Evolutionary conservation across 1,139 yeast species (phyloP), one percentile per base, ranked within the genome.

Genomic region (Kodamaea anthophila): DNA sequence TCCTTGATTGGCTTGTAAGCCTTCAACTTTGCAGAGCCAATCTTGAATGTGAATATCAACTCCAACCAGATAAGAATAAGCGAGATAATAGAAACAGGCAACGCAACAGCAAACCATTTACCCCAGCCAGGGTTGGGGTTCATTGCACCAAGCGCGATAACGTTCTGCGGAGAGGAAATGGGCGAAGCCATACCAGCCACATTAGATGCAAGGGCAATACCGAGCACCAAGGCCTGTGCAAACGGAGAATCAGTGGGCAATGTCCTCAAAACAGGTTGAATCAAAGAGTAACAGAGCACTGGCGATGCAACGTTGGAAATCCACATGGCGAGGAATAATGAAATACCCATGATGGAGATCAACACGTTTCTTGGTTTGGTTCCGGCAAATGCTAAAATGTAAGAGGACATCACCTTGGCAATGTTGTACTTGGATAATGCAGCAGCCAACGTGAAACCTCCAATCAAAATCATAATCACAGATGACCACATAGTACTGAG

Each of bases 151-250:
- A 88, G 65, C 1, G 96, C 94, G 47, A 88, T 77, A 40, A 88
- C 84, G 53, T 88, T 88, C 52, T 88, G 97, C 4, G 97, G 97
- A 6, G 95, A 84, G 1, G 96, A 86, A 49, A 88, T 88, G 8
- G 97, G 97, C 3, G 96, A 85, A 0, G 94, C 82, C 94, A 87
- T 87, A 45, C 97, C 97, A 15, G 95, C 96, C 34, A 88, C 67
- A 50, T 88, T 86, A 4, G 95, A 82, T 2, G 96, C 93, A 34
- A 88, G 61, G 0, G 96, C 96, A 44, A 88, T 82, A 31, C 96
- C 96, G 30, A 88, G 60, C 26, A 88, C 83, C 44, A 88, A 64
- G 2, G 94, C 88, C 50, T 84, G 79, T 8, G 87, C 84, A 49
- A 85, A 85, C 4, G 76, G 72, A 8, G 88, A 79, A 5, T 77